Evolutionary conservation across 148 eudicot genomes (phyloP), one percentile per base, ranked within the genome.

Genomic region (Cornus suecica): DNA sequence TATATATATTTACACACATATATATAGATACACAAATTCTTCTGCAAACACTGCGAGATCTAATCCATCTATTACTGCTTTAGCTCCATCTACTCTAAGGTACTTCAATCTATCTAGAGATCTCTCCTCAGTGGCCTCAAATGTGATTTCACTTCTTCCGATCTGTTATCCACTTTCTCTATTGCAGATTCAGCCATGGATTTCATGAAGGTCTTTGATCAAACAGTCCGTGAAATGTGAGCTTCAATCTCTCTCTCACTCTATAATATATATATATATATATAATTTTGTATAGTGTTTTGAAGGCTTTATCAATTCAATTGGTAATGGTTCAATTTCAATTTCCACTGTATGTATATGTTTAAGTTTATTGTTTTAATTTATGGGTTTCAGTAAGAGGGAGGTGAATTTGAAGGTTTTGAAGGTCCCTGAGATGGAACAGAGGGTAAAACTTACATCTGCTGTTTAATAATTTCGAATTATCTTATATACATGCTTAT

Each of bases 381-480:
- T 1, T 37, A n/a, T 45, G 26, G 30, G 54, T 60, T 80, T 27
- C 85, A 95, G 99, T 82, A 95, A 95, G 78, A 83, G 97, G 77
- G 99, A 95, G 91, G 97, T 95, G 58, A 95, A 95, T 86, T 86
- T 95, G 94, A 95, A 95, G 82, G 99, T 95, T 45, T 88, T 95
- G 97, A 92, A 95, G 89, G 94, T 95, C 74, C 99, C 99, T n/a
- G 99, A 95, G 91, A 91, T 95, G 71, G 99, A 95, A 74, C 99
- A 91, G 72, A 92, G 91, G 99, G 99, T 95, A 81, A 72, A 54
- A 10, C 7, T 25, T 66, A 11, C 3, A 5, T 45, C 69, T 6
- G 7, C 34, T 20, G 23, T 27, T 65, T 13, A 69, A 0, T 13
- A 69, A 0, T 29, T 72, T 58, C 52, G 45, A 30, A 16, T 45